These are phyloP conservation scores for Ogataea trehalophila DNA, from an alignment of 805 yeast genomes.

Conservation along the genomic window DNA sequence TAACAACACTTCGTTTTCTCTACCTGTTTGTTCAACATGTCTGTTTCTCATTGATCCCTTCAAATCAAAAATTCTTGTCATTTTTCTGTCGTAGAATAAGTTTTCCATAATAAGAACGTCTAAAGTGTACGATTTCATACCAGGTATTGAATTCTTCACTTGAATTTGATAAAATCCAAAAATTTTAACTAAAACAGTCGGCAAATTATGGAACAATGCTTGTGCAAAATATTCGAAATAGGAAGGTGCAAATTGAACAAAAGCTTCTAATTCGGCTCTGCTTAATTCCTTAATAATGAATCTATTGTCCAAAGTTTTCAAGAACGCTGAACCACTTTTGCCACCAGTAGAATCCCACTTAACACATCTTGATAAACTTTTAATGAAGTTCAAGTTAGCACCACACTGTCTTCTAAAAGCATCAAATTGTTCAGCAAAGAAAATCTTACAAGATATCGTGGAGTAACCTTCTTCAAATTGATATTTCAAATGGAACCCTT, in stretches of 20 bases:
- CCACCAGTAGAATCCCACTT: constrained; percentile 98
- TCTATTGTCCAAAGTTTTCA: constrained; percentile 88
- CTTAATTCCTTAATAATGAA: constrained; percentile 86
- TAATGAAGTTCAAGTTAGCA: constrained; percentile 67
- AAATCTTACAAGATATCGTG: constrained; percentile 83
- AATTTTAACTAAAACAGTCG: constrained; percentile 90
- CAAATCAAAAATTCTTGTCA: constrained; percentile 85
- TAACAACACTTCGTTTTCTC: constrained; percentile 85
- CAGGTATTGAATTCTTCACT: constrained; percentile 71
- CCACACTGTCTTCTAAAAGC: constrained; percentile 87
- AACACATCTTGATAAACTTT: constrained; percentile 86
- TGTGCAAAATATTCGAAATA: constrained; percentile 95
- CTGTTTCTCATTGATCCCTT: constrained; percentile 98
- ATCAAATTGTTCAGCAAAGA: constrained; percentile 94
- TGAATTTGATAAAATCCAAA: constrained; percentile 95
- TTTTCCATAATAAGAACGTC: constrained; percentile 96
- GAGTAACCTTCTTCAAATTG: constrained; percentile 87
- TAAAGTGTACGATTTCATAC: constrained; percentile 68
- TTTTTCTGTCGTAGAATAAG: constrained; percentile 76
- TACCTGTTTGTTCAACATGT: constrained; percentile 94
- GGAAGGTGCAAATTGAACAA: constrained; percentile 92
- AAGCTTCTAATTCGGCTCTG: constrained; percentile 85
- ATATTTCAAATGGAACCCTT: constrained; percentile 86
- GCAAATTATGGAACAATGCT: constrained; percentile 89
- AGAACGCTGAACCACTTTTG: constrained; percentile 89